A percentile compares a stretch with the other conserved stretches of the same genome.
Conservation (phyloP, 768 basidiomycete species). For the Termitomyces sp. region DNA sequence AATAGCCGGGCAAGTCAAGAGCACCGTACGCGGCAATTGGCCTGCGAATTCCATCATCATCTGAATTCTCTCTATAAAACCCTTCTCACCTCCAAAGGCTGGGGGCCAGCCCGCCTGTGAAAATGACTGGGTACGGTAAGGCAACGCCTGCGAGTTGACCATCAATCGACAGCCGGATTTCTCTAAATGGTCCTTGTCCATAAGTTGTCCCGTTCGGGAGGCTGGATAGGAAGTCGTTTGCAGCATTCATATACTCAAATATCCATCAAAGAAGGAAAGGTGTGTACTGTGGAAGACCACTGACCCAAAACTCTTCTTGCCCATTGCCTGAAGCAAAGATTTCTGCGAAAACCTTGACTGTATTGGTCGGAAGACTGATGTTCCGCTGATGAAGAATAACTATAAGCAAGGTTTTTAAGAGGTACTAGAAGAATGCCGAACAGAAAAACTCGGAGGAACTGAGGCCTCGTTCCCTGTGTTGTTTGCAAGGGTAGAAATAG, state of each 20-base stretch:
- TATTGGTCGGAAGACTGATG: constrained; percentile 64
- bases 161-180: constrained; percentile 42
- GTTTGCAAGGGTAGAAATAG: constrained; percentile 60
- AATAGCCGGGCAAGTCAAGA: constrained; percentile 72
- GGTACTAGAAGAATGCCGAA: constrained; percentile 18
- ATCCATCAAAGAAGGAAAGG: not conserved
- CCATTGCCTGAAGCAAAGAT: constrained; percentile 59
- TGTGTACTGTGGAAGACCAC: not conserved
- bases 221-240: constrained; percentile 50
- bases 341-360: constrained; percentile 63
- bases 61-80: not conserved
- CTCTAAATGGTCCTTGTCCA: constrained; percentile 45
- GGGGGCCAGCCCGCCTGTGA: constrained; percentile 72
- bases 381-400: constrained; percentile 37
- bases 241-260: constrained; percentile 58
- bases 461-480: constrained; percentile 67
- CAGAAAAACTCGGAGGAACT: constrained; percentile 70
- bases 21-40: constrained; percentile 77
- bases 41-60: constrained; percentile 20
- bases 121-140: constrained; percentile 56
- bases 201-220: constrained; percentile 41
- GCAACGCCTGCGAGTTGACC: constrained; percentile 39
- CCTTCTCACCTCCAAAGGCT: constrained; percentile 54
- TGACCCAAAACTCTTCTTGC: constrained; percentile 74
- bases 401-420: not conserved